Base-by-base conservation (phyloP, 495 filamentous ascomycete species). In the Podospora pseudopauciseta region DNA sequence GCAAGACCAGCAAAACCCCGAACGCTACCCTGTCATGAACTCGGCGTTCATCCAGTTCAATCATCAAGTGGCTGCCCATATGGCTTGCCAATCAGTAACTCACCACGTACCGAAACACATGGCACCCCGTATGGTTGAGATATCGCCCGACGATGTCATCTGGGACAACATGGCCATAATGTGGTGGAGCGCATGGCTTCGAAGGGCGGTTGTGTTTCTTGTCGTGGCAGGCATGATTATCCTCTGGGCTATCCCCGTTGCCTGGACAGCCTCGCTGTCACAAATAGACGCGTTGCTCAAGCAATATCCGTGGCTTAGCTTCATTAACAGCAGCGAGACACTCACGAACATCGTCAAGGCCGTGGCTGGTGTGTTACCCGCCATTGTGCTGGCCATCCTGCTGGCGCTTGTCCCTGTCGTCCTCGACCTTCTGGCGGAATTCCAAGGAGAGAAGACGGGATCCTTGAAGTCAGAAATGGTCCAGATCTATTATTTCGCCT, bases 31-130 rank as follows among this genome's bases (percentile, higher is more conserved):
- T 2, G 81, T 94, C 65, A 97, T 99, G 94, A 97, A 93, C 73
- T 97, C 96, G 15, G 95, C 95, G 16, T 99, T 99, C 73, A 93
- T 99, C 65, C 95, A 99, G 76, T 99, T 99, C 85, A 97, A 98
- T 72, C 91, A 97, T 73, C 95, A 99, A 78, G 92, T 97, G 5
- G 93, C 94, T 7, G 95, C 95, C 2, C 95, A 99, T 73, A 98
- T 99, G 95, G 94, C 94, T 67, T 97, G 92, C 76, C 95, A 99
- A 78, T 85, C 92, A 27, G 87, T 97, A 69, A 93, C 88, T 57
- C 94, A 98, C 73, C 95, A 99, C 73, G 76, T 95, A 5, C 96
- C 96, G 2, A 92, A 94, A 73, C 90, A 94, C 65, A 99, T 99
- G 95, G 89, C 92, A 3, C 96, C 95, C 30, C 91, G 95, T 23